Evolutionary conservation across 495 filamentous ascomycete species (phyloP), one percentile per base, ranked within the genome.

Genomic region (Hypoxylon lenormandii): DNA sequence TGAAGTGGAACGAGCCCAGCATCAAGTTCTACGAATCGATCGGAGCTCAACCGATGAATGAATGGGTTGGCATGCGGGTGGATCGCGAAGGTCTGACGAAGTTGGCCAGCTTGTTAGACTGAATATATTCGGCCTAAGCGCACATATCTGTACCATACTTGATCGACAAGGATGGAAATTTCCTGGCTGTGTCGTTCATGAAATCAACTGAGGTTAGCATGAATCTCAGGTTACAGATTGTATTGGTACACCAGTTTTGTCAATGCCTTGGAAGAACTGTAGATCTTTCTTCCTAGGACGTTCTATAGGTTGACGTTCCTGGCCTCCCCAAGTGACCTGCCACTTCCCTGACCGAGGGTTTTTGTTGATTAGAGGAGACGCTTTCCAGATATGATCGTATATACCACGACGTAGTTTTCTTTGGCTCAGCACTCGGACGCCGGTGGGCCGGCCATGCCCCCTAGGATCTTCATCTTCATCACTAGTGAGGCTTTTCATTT

Each of bases 41-140:
- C 60, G 94, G 95, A 4, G 95, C 94, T n/a, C 85, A 80, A 73
- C 80, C 80, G 70, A 90, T 93, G 91, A 86, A 85, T 56, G 94
- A 95, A 74, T 98, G 95, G 95, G 87, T 92, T 70, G 88, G 89
- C 64, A 94, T 97, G 91, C 90, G 94, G 76, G 87, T 97, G 13
- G 92, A 95, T 64, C 89, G 89, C 30, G 85, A 91, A 47, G 88
- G 79, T 18, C 80, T 97, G 81, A 77, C 67, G 15, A 85, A 86
- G 76, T 76, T 96, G 80, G 88, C 88, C 7, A 23, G 61, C 2
- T 37, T 81, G 55, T 57, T 81, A 61, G 81, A 80, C 36, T 80
- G 50, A 76, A 28, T 8, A 42, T n/a, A 42, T 3, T 15, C 15
- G 38, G 38, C 38, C 38, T 33, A 42, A 3, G 13, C 38, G 12